Base-by-base conservation (phyloP, 768 basidiomycete species). In the Crucibulum laeve region DNA sequence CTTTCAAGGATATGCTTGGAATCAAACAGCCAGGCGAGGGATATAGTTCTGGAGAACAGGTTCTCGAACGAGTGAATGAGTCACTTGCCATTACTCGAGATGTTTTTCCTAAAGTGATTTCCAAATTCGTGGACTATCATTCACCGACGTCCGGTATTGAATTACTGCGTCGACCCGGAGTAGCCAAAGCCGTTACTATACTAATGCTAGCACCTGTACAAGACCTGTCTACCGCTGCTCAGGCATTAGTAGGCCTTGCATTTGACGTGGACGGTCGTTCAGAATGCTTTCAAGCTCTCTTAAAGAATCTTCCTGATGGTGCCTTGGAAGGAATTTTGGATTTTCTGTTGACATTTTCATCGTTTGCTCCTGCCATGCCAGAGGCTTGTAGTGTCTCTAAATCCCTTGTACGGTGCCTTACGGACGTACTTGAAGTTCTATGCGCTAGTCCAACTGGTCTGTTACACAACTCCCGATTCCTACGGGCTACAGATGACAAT, bases 311-410 rank as follows among this genome's bases (percentile, higher is more conserved):
- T 41, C 79, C 91, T 0, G 73, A 76, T 26, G 71, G 74, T 23
- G 73, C 87, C 0, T 69, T 97, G 18, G 72, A 80, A 13, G 93
- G 88, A 5, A 69, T 96, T 22, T 71, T 77, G 39, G 66, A 68
- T n/a, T 84, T 82, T 54, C 73, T 98, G 7, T 62, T 68, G 19
- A 74, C 64, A 1, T 97, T 92, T 65, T 70, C 71, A 40, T 63
- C 67, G 13, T 77, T 81, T 50, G 86, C 89, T 0, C 61, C 69
- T 8, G 52, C 57, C 10, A 74, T 90, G 4, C 84, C 88, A 0
- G 96, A 98, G 57, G 94, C 93, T 0, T 91, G 90, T 57, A 82
- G 76, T 38, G 58, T 92, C n/a, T 90, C 96, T 4, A 89, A 88
- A 53, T 84, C 89, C 15, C 77, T 97, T 18, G 96, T 96, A 14